Evolutionary conservation across 2,329 filamentous ascomycete genomes (phyloP).

Genomic region (Calonectria pauciramosa): DNA sequence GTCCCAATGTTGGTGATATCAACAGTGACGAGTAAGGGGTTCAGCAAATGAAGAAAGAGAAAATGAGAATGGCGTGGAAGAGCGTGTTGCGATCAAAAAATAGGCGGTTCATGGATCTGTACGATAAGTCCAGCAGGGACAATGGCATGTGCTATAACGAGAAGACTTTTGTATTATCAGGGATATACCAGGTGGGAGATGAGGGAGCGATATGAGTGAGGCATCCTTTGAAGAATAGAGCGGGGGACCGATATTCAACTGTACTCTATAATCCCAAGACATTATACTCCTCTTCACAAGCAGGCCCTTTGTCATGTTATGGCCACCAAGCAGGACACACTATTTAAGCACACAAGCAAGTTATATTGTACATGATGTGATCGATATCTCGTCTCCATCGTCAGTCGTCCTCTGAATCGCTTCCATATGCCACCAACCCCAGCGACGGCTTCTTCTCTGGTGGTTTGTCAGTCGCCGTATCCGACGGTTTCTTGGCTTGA

Average conservation of each 20-base stretch:
- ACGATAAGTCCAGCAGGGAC: conserved; percentile 32
- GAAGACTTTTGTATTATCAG: conserved; percentile 39
- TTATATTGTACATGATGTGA: background rate
- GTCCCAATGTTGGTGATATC: conserved; percentile 57
- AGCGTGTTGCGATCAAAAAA: background rate
- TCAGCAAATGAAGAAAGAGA: background rate
- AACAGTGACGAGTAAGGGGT: conserved; percentile 50
- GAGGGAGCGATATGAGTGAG: conserved; percentile 18
- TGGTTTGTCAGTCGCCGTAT: conserved; percentile 16
- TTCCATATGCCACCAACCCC: conserved; percentile 67
- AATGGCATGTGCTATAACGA: conserved; percentile 26
- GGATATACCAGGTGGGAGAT: conserved; percentile 34
- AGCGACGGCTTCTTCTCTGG: conserved; percentile 46
- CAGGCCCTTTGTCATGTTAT: background rate
- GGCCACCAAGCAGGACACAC: background rate
- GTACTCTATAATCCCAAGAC: conserved; percentile 31
- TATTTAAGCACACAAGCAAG: background rate
- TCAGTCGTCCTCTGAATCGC: conserved; percentile 62
- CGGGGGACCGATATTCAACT: conserved; percentile 31
- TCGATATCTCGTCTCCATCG: background rate
- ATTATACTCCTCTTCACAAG: conserved; percentile 37
- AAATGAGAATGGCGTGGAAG: background rate
- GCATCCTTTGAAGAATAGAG: conserved; percentile 36
- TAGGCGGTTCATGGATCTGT: conserved; percentile 35
- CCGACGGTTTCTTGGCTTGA: conserved; percentile 15